Evolutionary conservation across 805 yeast genomes (phyloP), one percentile per base, ranked within the genome.

Genomic region (Kuraishia ogatae): DNA sequence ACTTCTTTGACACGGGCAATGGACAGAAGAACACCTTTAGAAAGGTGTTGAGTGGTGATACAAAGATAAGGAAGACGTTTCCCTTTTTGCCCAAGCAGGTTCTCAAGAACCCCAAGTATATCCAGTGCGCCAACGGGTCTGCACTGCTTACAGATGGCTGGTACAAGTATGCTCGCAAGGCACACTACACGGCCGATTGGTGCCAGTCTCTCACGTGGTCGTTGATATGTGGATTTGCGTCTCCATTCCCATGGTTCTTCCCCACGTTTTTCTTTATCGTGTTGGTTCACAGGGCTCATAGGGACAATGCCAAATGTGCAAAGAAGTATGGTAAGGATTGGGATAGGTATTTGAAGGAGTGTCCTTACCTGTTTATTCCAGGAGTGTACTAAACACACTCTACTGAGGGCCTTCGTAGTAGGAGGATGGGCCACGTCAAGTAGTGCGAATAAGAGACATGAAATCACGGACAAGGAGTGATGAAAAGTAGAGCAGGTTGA

Each of bases 231-330:
- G 99, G 99, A 0, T 84, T 85, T 70, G 77, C 76, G 35, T 88
- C 97, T 2, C 88, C 92, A 52, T 83, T 93, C 76, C 97, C 97
- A 50, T 94, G 96, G 93, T 94, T 94, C 73, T 93, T 87, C 83
- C 97, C 99, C 2, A 74, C 77, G 22, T 94, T 94, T 76, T 94
- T 90, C 83, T 81, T 91, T 59, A 73, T 85, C 62, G 97, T 91
- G 59, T 81, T 94, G 68, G 71, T 85, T 50, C 99, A 94, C 73
- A 85, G 99, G 72, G 90, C 96, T 49, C 68, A 76, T 60, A 86
- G 99, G 75, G 99, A 94, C 73, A 81, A 85, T 61, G 80, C 83
- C 59, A 90, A 93, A 70, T 90, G 97, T 72, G 80, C 77, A 62
- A 77, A 74, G 68, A 94, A 94, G 75, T 94, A 94, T 65, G 98